These are phyloP conservation scores for Wallacemonas sp. DNA, from an alignment of 208 protist genomes.

Conservation along the genomic window DNA sequence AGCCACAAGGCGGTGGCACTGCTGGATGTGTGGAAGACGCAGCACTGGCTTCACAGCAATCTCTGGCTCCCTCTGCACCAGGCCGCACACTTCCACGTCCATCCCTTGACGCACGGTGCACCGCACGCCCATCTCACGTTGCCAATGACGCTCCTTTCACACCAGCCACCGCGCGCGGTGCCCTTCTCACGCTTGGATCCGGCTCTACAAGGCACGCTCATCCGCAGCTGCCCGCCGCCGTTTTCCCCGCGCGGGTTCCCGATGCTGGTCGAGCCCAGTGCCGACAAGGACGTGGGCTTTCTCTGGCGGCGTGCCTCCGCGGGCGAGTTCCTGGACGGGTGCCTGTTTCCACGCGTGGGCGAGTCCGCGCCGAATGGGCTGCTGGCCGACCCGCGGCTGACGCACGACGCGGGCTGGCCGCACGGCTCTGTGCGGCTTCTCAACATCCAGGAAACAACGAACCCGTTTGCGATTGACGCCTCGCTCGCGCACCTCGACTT, in stretches of 20 bases:
- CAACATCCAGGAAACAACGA: constrained; percentile 84
- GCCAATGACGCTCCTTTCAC: constrained; percentile 18
- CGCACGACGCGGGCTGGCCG: background rate
- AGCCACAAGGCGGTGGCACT: constrained; percentile 23
- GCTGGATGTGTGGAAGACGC: constrained; percentile 20
- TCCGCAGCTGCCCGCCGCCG: constrained; percentile 24
- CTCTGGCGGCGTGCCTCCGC: constrained; percentile 32
- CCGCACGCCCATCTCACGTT: constrained; percentile 23
- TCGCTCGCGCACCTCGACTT: constrained; percentile 51
- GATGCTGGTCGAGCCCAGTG: constrained; percentile 13
- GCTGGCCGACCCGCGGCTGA: constrained; percentile 2
- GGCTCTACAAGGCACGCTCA: constrained; percentile 8
- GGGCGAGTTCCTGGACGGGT: constrained; percentile 42
- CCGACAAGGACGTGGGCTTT: background rate
- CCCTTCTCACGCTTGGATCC: constrained; percentile 27
- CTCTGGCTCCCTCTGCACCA: constrained; percentile 46
- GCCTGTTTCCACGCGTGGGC: constrained; percentile 17
- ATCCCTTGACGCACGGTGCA: background rate
- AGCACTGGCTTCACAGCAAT: constrained; percentile 36
- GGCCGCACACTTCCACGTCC: constrained; percentile 29
- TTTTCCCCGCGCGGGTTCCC: constrained; percentile 12
- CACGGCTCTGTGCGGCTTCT: constrained; percentile 34
- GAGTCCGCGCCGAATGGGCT: constrained; percentile 7
- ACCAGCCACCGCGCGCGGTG: constrained; percentile 23
- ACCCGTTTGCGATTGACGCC: constrained; percentile 70